phyloP scores from a whole-genome alignment of 768 basidiomycete genomes.

The Termitomyces sp. region DNA sequence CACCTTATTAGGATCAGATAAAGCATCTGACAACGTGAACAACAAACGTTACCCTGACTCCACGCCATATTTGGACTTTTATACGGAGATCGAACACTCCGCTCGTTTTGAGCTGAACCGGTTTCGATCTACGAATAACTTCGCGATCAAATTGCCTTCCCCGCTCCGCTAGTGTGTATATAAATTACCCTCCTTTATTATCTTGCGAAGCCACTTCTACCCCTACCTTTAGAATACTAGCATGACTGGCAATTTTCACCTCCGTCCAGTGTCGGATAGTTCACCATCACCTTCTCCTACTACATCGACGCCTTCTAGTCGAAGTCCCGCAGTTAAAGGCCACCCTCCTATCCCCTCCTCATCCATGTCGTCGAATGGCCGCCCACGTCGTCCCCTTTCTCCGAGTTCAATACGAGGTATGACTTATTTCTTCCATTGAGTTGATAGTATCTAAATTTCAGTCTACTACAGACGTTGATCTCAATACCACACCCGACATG shows the following conservation, averaged over 20 bases:
- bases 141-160: constrained; percentile 29
- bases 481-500: constrained; percentile 50
- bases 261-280: constrained; percentile 52
- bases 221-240: constrained; percentile 6
- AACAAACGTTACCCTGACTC: constrained; percentile 24
- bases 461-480: constrained; percentile 55
- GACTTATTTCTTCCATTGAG: neutral
- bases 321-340: constrained; percentile 34
- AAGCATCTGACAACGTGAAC: constrained; percentile 19
- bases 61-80: constrained; percentile 19
- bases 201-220: constrained; percentile 16
- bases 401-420: constrained; percentile 63
- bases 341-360: constrained; percentile 18
- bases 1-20: constrained; percentile 21
- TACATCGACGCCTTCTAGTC: constrained; percentile 42
- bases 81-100: constrained; percentile 19
- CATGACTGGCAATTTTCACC: constrained; percentile 39
- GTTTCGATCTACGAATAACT: constrained; percentile 30
- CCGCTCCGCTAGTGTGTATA: constrained; percentile 22
- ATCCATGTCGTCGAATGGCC: constrained; percentile 32
- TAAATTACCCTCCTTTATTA: constrained; percentile 24
- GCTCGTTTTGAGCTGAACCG: constrained; percentile 28
- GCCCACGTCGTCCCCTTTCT: constrained; percentile 56
- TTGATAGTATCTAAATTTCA: neutral
- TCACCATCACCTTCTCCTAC: constrained; percentile 57